Base-by-base conservation (phyloP, 495 filamentous ascomycete genomes). In the Collariella sp. region DNA sequence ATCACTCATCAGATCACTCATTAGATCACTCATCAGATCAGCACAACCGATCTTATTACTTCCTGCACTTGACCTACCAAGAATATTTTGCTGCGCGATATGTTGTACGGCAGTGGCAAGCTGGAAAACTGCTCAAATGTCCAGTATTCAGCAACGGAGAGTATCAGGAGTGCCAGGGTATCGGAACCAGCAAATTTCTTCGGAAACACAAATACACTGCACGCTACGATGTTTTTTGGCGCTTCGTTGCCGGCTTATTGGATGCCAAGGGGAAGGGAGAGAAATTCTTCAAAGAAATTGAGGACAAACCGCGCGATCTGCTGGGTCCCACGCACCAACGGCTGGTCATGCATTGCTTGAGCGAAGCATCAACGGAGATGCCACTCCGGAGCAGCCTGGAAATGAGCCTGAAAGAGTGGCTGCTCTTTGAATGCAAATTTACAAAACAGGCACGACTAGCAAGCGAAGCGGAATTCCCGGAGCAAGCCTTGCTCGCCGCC, bases 181-280 rank as follows among this genome's bases (percentile, higher is more conserved):
- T 38, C 44, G 46, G 52, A 3, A 23, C 60, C 43, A 49, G 38
- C 39, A 46, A 55, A 16, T 73, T 71, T 60, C 59, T 75, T 51
- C 56, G 50, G 39, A 33, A 60, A 39, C 33, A 72, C 36, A 76
- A 76, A 64, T 76, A 74, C 53, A 64, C 45, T 34, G 39, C 51
- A n/a, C 68, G 65, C 43, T 74, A 72, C 62, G 67, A 72, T 62
- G 58, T 74, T 18, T 56, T 73, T 18, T 76, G 72, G 72, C 67
- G 72, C 31, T 76, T 76, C 63, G 70, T 71, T 38, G 55, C 68
- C 23, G 73, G 73, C 38, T 61, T 74, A 26, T 62, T 76, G 55
- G 43, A 62, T 16, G 52, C 49, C 24, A 47, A 49, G 26, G 24
- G 20, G 5, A 24, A 53, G 23, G 44, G n/a, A 56, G 34, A 41